phyloP scores from a whole-genome alignment of 2,329 filamentous ascomycete genomes.

The Beauveria caledonica region DNA sequence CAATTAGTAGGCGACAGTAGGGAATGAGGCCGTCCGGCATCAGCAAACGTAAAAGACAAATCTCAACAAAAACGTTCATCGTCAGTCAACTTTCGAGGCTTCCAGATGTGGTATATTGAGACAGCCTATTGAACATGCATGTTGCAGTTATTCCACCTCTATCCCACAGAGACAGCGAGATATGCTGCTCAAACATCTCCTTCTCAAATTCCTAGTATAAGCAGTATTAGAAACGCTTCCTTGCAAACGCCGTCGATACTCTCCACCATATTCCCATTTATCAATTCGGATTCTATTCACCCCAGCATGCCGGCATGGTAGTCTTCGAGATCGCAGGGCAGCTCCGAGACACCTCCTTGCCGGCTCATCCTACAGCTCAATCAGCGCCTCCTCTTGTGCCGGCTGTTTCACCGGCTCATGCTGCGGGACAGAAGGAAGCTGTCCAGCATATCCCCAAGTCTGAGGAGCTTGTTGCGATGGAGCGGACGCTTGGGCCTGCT shows the following conservation, averaged over 20 bases:
- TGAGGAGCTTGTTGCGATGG: slow-evolving; percentile 22
- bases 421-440: slow-evolving; percentile 54
- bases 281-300: neutral
- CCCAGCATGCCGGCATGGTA: too few species aligned
- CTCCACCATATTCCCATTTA: neutral
- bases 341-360: neutral
- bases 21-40: too few species aligned
- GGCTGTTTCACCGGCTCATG: slow-evolving; percentile 36
- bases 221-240: neutral
- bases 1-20: too few species aligned
- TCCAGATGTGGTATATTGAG: neutral
- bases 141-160: neutral
- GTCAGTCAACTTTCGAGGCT: too few species aligned
- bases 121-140: neutral
- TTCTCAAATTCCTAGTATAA: neutral
- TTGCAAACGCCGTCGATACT: slow-evolving; percentile 3
- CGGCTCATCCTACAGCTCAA: slow-evolving; percentile 52
- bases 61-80: too few species aligned
- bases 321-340: neutral
- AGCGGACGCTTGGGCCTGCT: slow-evolving; percentile 17
- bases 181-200: neutral
- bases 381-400: slow-evolving; percentile 66
- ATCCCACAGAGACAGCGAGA: neutral
- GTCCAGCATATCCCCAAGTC: slow-evolving; percentile 37
- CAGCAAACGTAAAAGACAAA: too few species aligned